These are phyloP conservation scores for Protomyces inouyei DNA, from an alignment of 1,139 yeast genomes.

Conservation along the genomic window DNA sequence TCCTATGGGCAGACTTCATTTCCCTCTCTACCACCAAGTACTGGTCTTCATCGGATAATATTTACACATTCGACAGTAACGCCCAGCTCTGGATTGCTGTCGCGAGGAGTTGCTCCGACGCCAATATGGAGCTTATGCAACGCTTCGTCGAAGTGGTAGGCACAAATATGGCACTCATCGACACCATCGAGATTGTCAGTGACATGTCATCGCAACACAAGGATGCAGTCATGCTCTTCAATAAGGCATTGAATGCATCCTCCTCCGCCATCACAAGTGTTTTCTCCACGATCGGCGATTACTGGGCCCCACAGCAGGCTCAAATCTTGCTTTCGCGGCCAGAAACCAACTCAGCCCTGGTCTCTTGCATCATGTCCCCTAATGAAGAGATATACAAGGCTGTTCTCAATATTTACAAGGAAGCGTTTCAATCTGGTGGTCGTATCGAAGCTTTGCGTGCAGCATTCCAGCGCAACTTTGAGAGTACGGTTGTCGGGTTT, in stretches of 20 bases:
- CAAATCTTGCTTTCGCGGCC: conserved; percentile 43
- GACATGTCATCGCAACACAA: conserved; percentile 8
- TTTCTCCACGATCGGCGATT: conserved; percentile 47
- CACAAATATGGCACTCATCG: conserved; percentile 11
- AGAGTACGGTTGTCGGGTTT: conserved; percentile 49
- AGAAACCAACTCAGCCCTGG: conserved; percentile 33
- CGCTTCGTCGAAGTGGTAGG: conserved; percentile 15
- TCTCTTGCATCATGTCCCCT: conserved; percentile 35
- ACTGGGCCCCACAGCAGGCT: conserved; percentile 38
- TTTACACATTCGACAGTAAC: neutral
- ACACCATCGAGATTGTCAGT: conserved; percentile 14
- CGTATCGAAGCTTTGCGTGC: conserved; percentile 65
- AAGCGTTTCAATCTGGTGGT: conserved; percentile 70
- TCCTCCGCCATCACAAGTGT: conserved; percentile 30
- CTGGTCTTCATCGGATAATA: conserved; percentile 5
- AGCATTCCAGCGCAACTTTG: conserved; percentile 46
- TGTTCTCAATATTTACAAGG: conserved; percentile 67
- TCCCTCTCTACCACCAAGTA: conserved; percentile 39
- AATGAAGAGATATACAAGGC: conserved; percentile 45
- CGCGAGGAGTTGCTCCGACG: neutral
- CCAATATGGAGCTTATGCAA: conserved; percentile 17
- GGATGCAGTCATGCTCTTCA: conserved; percentile 18
- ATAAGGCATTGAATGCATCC: conserved; percentile 21
- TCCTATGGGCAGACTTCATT: conserved; percentile 17
- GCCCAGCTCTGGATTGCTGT: conserved; percentile 3